These are phyloP conservation scores for Elongisporangium undulatum DNA, from an alignment of 352 stramenopile species.

Conservation along the genomic window DNA sequence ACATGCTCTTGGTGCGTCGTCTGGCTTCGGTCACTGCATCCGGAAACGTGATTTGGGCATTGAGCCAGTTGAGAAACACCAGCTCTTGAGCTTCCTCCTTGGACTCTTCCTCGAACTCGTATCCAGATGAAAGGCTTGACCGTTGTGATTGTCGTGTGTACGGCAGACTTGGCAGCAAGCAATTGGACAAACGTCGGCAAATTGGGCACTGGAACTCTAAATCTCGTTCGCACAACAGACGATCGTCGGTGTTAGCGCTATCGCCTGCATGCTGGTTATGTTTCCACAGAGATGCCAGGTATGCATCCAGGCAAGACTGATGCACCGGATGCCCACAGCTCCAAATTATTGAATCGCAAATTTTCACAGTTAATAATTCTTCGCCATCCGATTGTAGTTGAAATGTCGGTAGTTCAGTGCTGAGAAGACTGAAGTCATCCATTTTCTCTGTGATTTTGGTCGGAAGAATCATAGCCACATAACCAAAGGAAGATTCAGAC, in stretches of 20 bases:
- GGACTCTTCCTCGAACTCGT: conserved; percentile 30
- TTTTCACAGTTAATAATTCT: neutral
- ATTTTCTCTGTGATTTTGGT: conserved; percentile 46
- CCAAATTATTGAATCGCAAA: conserved; percentile 30
- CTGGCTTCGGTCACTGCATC: conserved; percentile 9
- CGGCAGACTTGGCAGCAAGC: conserved; percentile 41
- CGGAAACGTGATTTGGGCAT: conserved; percentile 47
- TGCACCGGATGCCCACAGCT: conserved; percentile 75
- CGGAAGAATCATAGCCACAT: conserved; percentile 66
- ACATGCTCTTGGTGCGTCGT: conserved; percentile 9
- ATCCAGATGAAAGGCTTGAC: conserved; percentile 1
- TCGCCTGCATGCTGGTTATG: conserved; percentile 45
- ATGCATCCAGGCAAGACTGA: conserved; percentile 60
- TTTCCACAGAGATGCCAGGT: conserved; percentile 67
- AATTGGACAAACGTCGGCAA: conserved; percentile 74
- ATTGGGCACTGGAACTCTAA: conserved; percentile 78
- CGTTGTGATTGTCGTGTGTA: conserved; percentile 6
- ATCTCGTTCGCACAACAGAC: conserved; percentile 59
- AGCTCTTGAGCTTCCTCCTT: conserved; percentile 34
- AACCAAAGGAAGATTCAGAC: conserved; percentile 48
- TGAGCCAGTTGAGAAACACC: conserved; percentile 42
- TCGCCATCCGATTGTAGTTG: neutral
- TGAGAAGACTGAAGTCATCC: conserved; percentile 1
- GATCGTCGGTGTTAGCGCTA: conserved; percentile 42
- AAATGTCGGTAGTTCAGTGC: conserved; percentile 2